These are phyloP conservation scores for Mallotus repandus DNA, from an alignment of 441 rosid genomes.

Conservation along the genomic window DNA sequence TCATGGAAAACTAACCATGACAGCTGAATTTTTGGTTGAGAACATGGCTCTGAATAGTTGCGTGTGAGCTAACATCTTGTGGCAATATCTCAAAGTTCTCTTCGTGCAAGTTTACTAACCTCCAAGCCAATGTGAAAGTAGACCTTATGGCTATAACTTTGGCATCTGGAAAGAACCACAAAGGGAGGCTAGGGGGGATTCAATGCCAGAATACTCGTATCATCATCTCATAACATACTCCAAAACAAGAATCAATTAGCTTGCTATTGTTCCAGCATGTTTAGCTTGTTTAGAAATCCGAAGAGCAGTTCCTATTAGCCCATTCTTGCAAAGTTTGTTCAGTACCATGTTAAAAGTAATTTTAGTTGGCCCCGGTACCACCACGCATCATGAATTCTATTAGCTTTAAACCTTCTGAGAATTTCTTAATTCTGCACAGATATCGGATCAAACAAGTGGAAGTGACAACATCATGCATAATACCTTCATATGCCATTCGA, in stretches of 20 bases:
- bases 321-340: constrained; percentile 39
- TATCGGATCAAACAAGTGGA: constrained; percentile 36
- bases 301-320: constrained; percentile 27
- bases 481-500: constrained; percentile 27
- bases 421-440: constrained; percentile 26
- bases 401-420: constrained; percentile 29
- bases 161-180: not conserved
- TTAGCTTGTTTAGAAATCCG: constrained; percentile 7
- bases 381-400: constrained; percentile 27
- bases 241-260: not conserved
- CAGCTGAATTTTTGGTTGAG: not conserved
- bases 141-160: not conserved
- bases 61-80: not conserved
- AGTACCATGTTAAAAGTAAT: constrained; percentile 29
- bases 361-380: constrained; percentile 26
- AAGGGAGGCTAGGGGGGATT: not conserved
- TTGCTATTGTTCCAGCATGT: not conserved
- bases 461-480: constrained; percentile 27
- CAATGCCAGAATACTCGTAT: not conserved
- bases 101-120: not conserved
- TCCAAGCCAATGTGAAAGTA: not conserved
- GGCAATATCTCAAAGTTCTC: not conserved
- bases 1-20: not conserved
- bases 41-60: not conserved
- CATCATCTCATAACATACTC: not conserved